phyloP scores from a whole-genome alignment of 345 rosid species.

The Ceriops zippeliana region DNA sequence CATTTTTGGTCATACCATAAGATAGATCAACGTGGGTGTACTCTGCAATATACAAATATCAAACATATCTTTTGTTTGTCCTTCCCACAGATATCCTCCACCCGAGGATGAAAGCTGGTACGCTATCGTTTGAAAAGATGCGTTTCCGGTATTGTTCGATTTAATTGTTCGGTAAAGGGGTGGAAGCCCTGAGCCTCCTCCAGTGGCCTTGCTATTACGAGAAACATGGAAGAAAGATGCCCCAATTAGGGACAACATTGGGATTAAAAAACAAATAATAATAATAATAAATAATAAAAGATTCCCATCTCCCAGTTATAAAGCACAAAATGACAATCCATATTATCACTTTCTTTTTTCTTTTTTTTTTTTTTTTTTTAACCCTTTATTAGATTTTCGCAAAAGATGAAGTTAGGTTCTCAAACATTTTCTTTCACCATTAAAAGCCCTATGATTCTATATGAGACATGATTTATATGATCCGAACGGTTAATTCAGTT shows the following conservation, averaged over 20 bases:
- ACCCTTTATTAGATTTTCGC: not conserved
- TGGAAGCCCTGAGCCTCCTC: conserved; percentile 3
- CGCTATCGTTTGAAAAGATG: too few relatives aligned
- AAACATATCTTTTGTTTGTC: too few relatives aligned
- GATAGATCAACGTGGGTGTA: too few relatives aligned
- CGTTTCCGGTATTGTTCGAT: not conserved
- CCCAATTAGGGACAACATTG: conserved; percentile 29
- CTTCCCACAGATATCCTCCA: too few relatives aligned
- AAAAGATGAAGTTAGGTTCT: not conserved
- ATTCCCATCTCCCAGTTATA: conserved; percentile 23
- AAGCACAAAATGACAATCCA: not conserved
- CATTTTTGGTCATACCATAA: too few relatives aligned
- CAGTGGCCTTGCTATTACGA: conserved; percentile 15
- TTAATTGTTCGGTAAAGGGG: conserved; percentile 21
- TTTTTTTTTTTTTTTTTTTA: not conserved
- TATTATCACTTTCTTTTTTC: not conserved
- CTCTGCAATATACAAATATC: too few relatives aligned
- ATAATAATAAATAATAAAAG: not conserved
- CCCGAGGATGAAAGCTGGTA: too few relatives aligned
- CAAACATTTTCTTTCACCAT: not conserved
- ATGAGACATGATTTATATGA: conserved; percentile 4
- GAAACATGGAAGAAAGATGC: conserved; percentile 28
- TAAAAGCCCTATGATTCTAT: conserved; percentile 1
- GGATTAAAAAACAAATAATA: conserved; percentile 5
- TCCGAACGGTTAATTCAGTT: conserved; percentile 24